phyloP scores from a whole-genome alignment of 2,329 filamentous ascomycete genomes.

The Ilyonectria sp. region DNA sequence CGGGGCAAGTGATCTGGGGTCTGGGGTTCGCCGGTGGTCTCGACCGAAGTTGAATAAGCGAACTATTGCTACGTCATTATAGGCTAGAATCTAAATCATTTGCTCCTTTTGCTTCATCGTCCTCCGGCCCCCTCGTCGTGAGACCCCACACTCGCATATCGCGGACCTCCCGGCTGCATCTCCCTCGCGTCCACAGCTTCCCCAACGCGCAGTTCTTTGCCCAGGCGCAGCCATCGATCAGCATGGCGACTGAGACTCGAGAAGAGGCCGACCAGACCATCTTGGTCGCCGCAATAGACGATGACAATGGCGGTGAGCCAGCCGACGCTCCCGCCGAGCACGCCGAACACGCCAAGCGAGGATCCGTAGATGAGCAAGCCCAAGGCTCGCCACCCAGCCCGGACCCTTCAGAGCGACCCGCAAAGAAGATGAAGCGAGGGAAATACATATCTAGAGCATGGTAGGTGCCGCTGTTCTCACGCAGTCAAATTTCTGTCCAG shows the following conservation, averaged over 20 bases:
- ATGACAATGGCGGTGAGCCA: neutral
- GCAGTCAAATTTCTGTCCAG: neutral
- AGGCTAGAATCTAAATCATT: neutral
- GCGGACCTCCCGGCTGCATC: neutral
- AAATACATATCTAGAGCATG: constrained; percentile 42
- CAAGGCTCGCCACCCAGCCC: neutral
- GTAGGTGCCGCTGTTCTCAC: constrained; percentile 1
- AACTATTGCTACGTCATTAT: neutral
- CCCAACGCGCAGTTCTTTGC: neutral
- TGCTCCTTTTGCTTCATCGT: neutral
- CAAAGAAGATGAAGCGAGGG: constrained; percentile 38
- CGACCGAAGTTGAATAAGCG: neutral
- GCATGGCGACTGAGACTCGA: neutral
- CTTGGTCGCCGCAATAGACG: neutral
- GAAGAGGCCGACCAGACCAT: neutral
- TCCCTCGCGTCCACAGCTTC: neutral
- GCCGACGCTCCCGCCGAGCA: neutral
- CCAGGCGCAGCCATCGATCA: neutral
- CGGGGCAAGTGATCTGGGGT: constrained; percentile 4
- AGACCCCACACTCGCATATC: neutral
- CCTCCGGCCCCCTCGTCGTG: neutral
- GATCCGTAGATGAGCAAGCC: neutral
- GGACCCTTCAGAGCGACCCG: constrained; percentile 7
- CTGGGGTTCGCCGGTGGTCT: neutral
- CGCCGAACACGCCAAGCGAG: neutral